Evolutionary conservation across 2,329 filamentous ascomycete species (phyloP).

Genomic region (Ceratocystis cacaofunesta): DNA sequence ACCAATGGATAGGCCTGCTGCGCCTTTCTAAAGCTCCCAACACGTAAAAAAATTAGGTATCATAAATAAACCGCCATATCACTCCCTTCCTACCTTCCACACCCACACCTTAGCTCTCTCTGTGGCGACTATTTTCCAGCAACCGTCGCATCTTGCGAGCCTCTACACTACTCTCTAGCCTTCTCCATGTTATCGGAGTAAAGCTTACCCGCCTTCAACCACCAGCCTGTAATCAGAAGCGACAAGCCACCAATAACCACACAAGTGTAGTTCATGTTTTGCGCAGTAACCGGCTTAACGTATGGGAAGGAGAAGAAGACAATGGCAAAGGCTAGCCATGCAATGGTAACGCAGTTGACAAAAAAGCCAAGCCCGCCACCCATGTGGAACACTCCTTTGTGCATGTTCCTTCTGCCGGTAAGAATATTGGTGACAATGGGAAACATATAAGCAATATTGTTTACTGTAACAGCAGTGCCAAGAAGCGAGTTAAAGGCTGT

Average conservation of each 20-base stretch:
- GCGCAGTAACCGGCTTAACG: conserved; percentile 25
- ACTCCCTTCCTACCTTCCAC: neutral
- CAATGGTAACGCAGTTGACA: conserved; percentile 26
- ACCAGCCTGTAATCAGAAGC: conserved; percentile 29
- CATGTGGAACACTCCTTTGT: conserved; percentile 28
- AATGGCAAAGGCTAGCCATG: conserved; percentile 29
- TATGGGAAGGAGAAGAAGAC: conserved; percentile 33
- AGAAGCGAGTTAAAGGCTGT: conserved; percentile 32
- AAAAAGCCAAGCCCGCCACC: conserved; percentile 23
- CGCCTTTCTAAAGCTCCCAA: neutral
- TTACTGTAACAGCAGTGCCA: conserved; percentile 28
- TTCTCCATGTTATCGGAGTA: conserved; percentile 28
- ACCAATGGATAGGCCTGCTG: neutral
- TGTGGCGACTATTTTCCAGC: neutral
- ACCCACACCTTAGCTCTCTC: neutral
- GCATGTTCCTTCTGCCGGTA: conserved; percentile 27
- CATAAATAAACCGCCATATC: neutral
- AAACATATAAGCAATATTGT: conserved; percentile 32
- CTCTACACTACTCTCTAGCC: conserved; percentile 22
- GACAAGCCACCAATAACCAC: conserved; percentile 29
- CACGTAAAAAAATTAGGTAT: neutral
- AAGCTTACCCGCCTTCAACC: conserved; percentile 28
- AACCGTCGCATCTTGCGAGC: neutral
- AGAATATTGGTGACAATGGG: conserved; percentile 32
- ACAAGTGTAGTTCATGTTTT: conserved; percentile 33